A percentile compares a stretch with the other conserved stretches of the same genome.
phyloP scores from a whole-genome alignment of 2,329 filamentous ascomycete species.

The Colletotrichum eremochloae region DNA sequence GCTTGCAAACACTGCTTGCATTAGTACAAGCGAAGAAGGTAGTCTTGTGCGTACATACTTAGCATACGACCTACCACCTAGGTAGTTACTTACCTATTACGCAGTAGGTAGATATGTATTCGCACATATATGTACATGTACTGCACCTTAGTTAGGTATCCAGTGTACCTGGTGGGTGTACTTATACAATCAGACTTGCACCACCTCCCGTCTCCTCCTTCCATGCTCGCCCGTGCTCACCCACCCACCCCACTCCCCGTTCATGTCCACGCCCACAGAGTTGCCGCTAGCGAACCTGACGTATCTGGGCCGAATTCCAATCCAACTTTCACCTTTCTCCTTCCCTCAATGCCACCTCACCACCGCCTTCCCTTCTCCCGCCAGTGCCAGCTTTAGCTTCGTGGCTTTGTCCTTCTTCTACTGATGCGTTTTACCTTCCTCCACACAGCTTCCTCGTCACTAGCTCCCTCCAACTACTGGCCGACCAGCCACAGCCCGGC shows the following conservation, averaged over 20 bases:
- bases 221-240: background rate
- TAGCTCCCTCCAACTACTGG: constrained; percentile 36
- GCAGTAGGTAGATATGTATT: too few relatives aligned
- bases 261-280: background rate
- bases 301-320: constrained; percentile 35
- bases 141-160: too few relatives aligned
- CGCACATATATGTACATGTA: too few relatives aligned
- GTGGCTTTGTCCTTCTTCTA: constrained; percentile 40
- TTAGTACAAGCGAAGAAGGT: constrained; percentile 1
- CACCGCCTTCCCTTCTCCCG: constrained; percentile 37
- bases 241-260: background rate
- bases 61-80: too few relatives aligned
- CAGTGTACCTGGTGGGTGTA: background rate
- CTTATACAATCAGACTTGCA: constrained; percentile 6
- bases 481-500: constrained; percentile 37
- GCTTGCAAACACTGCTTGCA: constrained; percentile 10
- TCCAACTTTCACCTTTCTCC: constrained; percentile 33
- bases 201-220: background rate
- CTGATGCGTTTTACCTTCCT: constrained; percentile 11
- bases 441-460: constrained; percentile 44
- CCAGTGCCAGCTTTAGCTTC: constrained; percentile 25
- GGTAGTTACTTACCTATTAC: too few relatives aligned
- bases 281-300: constrained; percentile 13
- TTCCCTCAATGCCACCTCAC: constrained; percentile 19
- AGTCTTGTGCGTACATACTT: background rate